Evolutionary conservation across 495 filamentous ascomycete genomes (phyloP).

Genomic region (Penicillium maclennaniae): DNA sequence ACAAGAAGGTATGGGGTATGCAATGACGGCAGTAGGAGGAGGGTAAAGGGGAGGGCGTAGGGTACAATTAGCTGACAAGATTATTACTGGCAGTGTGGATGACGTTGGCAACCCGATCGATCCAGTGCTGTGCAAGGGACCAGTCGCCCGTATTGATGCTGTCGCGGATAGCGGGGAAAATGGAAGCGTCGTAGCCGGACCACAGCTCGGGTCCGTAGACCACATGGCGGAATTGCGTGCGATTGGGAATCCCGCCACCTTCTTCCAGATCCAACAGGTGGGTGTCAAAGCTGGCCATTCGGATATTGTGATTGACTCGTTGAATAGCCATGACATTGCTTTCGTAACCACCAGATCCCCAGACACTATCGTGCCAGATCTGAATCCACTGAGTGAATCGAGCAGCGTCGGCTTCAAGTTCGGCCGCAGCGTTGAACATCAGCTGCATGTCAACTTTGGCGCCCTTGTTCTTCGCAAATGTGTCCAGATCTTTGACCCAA

Average conservation of each 20-base stretch:
- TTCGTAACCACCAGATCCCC: slow-evolving; percentile 66
- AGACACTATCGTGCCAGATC: slow-evolving; percentile 64
- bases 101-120: slow-evolving; percentile 67
- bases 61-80: slow-evolving; percentile 41
- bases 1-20: slow-evolving; percentile 10
- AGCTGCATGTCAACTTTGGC: slow-evolving; percentile 50
- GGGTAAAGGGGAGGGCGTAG: slow-evolving; percentile 1
- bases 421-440: slow-evolving; percentile 56
- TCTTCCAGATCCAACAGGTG: slow-evolving; percentile 70
- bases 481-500: slow-evolving; percentile 64
- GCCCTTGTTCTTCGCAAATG: slow-evolving; percentile 57
- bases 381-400: slow-evolving; percentile 71
- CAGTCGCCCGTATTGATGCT: slow-evolving; percentile 69
- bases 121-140: slow-evolving; percentile 62
- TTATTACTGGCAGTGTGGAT: slow-evolving; percentile 62
- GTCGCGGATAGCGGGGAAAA: slow-evolving; percentile 84
- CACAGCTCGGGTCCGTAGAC: slow-evolving; percentile 79
- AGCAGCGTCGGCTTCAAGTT: slow-evolving; percentile 55
- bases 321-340: slow-evolving; percentile 58
- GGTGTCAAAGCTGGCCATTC: slow-evolving; percentile 77
- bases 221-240: slow-evolving; percentile 93
- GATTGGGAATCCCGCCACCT: slow-evolving; percentile 76
- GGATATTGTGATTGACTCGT: slow-evolving; percentile 63
- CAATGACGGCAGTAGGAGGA: slow-evolving; percentile 4
- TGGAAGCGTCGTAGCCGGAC: slow-evolving; percentile 69